These are phyloP conservation scores for Pichiaceae sp. DNA, from an alignment of 1,139 yeast genomes.

Conservation along the genomic window DNA sequence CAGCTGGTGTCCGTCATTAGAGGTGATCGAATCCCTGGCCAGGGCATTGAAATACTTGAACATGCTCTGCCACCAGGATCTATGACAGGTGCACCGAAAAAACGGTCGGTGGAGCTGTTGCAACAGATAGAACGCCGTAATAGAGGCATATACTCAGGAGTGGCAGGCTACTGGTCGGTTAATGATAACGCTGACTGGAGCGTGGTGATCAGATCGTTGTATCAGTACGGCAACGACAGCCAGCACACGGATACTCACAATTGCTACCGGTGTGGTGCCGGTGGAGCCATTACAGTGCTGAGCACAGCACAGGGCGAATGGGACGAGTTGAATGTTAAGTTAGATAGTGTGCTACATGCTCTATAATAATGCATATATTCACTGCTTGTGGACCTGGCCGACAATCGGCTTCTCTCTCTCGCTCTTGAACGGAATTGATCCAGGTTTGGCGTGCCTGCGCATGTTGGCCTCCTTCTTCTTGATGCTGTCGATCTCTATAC, in stretches of 20 bases:
- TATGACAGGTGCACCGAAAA: slow-evolving; percentile 99
- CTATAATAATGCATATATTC: slow-evolving; percentile 24
- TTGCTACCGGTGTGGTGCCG: slow-evolving; percentile 90
- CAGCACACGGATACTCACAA: slow-evolving; percentile 24
- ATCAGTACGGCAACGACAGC: slow-evolving; percentile 48
- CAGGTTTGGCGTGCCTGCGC: slow-evolving; percentile 68
- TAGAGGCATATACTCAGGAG: slow-evolving; percentile 91
- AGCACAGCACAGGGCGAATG: slow-evolving; percentile 79
- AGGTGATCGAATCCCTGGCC: slow-evolving; percentile 40
- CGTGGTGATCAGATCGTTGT: slow-evolving; percentile 82
- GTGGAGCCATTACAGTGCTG: slow-evolving; percentile 93
- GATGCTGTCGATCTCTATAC: slow-evolving; percentile 60
- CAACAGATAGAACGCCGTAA: slow-evolving; percentile 46
- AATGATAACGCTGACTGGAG: slow-evolving; percentile 93
- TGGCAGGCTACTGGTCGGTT: slow-evolving; percentile 90
- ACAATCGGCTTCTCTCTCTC: slow-evolving; percentile 84
- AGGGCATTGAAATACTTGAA: slow-evolving; percentile 63
- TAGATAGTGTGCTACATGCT: slow-evolving; percentile 69
- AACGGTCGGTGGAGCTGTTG: slow-evolving; percentile 78
- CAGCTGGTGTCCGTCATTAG: slow-evolving; percentile 86
- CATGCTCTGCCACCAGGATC: slow-evolving; percentile 94
- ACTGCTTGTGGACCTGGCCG: slow-evolving; percentile 59
- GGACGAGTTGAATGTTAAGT: slow-evolving; percentile 83
- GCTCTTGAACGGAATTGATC: slow-evolving; percentile 50
- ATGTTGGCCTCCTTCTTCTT: slow-evolving; percentile 78